These are phyloP conservation scores for Staphylotrichum tortipilum DNA, from an alignment of 495 filamentous ascomycete genomes.

Conservation along the genomic window DNA sequence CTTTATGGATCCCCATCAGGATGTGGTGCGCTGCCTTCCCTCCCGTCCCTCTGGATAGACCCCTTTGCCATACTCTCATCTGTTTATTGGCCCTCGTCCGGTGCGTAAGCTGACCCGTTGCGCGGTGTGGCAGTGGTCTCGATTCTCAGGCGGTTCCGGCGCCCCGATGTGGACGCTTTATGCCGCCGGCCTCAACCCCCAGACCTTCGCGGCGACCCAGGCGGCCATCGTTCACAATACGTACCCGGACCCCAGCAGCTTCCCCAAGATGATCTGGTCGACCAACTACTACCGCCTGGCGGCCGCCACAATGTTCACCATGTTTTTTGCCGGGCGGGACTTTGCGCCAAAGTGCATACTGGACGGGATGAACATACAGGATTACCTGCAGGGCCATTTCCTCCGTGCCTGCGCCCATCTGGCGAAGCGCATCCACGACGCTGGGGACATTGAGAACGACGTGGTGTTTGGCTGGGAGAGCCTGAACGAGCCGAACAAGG, in stretches of 20 bases:
- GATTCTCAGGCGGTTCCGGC: constrained; percentile 87
- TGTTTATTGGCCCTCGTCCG: too few relatives aligned
- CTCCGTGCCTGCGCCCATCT: constrained; percentile 70
- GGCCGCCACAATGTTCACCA: constrained; percentile 83
- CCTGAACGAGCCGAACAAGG: constrained; percentile 88
- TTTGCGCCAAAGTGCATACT: constrained; percentile 96
- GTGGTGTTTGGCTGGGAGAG: constrained; percentile 94
- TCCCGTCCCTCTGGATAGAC: background rate
- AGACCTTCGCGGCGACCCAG: constrained; percentile 74
- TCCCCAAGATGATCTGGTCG: constrained; percentile 99
- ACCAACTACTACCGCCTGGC: constrained; percentile 90
- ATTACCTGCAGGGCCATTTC: constrained; percentile 86
- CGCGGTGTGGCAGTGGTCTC: constrained; percentile 60
- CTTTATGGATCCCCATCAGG: constrained; percentile 97
- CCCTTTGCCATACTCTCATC: too few relatives aligned
- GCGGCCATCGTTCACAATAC: constrained; percentile 93
- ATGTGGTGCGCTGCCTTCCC: constrained; percentile 56
- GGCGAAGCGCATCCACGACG: constrained; percentile 77
- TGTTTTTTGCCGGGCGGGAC: constrained; percentile 87
- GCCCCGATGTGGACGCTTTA: constrained; percentile 98
- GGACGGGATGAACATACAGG: constrained; percentile 90
- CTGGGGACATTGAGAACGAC: constrained; percentile 78
- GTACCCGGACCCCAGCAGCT: constrained; percentile 74
- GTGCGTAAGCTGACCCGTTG: constrained; percentile 1
- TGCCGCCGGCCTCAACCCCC: constrained; percentile 82